Evolutionary conservation across 140 eudicot species (phyloP).

Genomic region (Erigeron philadelphicus): DNA sequence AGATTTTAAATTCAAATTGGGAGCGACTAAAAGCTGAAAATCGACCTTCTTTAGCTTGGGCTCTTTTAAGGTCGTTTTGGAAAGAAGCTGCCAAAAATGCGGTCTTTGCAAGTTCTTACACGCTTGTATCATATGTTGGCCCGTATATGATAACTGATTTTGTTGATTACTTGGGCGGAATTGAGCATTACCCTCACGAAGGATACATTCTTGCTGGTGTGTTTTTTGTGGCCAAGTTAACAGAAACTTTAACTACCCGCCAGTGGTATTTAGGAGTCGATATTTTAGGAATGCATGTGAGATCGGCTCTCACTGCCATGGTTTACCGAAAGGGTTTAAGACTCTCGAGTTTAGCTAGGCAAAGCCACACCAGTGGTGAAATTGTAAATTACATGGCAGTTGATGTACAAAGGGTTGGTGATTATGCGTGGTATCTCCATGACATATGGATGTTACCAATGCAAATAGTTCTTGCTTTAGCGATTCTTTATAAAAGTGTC

Average conservation of each 20-base stretch:
- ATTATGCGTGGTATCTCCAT: constrained; percentile 89
- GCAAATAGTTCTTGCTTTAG: constrained; percentile 76
- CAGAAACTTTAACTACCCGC: constrained; percentile 74
- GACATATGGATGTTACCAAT: constrained; percentile 93
- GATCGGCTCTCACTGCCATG: constrained; percentile 88
- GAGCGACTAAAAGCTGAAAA: constrained; percentile 65
- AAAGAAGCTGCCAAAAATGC: constrained; percentile 85
- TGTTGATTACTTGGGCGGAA: constrained; percentile 73
- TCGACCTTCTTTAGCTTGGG: constrained; percentile 75
- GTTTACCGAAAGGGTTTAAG: constrained; percentile 75
- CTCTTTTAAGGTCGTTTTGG: constrained; percentile 70
- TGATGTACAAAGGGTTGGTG: constrained; percentile 91
- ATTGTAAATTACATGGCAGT: constrained; percentile 96
- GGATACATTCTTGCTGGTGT: constrained; percentile 83
- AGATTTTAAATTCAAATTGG: constrained; percentile 63
- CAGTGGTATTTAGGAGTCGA: constrained; percentile 96
- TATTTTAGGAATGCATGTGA: constrained; percentile 83
- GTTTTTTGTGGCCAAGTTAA: constrained; percentile 65
- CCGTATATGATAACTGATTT: constrained; percentile 91
- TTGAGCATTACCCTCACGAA: constrained; percentile 58
- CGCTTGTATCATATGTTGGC: constrained; percentile 87
- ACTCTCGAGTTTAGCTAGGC: constrained; percentile 70
- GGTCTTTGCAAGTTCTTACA: constrained; percentile 70
- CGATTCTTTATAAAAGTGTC: constrained; percentile 69
- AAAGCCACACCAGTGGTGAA: constrained; percentile 92